phyloP scores from a whole-genome alignment of 352 stramenopile species.

The Pythium folliculosum region DNA sequence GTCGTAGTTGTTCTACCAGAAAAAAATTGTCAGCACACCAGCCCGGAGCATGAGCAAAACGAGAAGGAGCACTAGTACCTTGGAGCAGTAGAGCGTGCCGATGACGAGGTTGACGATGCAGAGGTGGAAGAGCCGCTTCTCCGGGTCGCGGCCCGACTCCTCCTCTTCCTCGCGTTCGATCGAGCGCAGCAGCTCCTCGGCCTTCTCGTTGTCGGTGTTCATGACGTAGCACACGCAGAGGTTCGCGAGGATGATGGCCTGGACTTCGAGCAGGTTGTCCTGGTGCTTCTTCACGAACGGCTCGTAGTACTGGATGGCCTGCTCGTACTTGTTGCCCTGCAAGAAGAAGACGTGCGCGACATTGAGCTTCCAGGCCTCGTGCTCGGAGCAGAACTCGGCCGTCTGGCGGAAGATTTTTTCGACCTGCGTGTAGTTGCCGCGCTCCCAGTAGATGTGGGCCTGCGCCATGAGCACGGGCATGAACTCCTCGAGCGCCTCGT shows the following conservation, averaged over 20 bases:
- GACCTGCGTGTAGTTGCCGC: slow-evolving; percentile 95
- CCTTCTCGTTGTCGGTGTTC: slow-evolving; percentile 96
- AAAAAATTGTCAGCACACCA: too few species aligned
- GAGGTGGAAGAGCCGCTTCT: slow-evolving; percentile 93
- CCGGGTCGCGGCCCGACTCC: slow-evolving; percentile 82
- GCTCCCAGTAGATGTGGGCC: slow-evolving; percentile 96
- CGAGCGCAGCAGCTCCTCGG: slow-evolving; percentile 93
- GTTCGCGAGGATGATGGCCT: slow-evolving; percentile 97
- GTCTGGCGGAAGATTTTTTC: slow-evolving; percentile 95
- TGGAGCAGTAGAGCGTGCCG: slow-evolving; percentile 97
- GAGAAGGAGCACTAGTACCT: too few species aligned
- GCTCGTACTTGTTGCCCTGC: slow-evolving; percentile 89
- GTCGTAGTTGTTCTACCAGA: slow-evolving; percentile 92
- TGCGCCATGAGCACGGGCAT: slow-evolving; percentile 98
- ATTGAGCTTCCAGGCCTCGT: slow-evolving; percentile 96
- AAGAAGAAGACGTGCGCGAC: slow-evolving; percentile 96
- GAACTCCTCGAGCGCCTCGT: slow-evolving; percentile 93
- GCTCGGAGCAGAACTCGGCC: slow-evolving; percentile 95
- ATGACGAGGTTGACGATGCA: slow-evolving; percentile 98
- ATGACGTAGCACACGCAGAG: slow-evolving; percentile 98
- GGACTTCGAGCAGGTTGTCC: slow-evolving; percentile 92
- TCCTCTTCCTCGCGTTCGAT: slow-evolving; percentile 96
- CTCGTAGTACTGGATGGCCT: slow-evolving; percentile 95
- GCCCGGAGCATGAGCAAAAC: too few species aligned
- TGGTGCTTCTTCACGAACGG: slow-evolving; percentile 93